These are phyloP conservation scores for Neotropicomus parvogracilis DNA, from an alignment of 1,284 basidiomycete genomes.

Conservation along the genomic window DNA sequence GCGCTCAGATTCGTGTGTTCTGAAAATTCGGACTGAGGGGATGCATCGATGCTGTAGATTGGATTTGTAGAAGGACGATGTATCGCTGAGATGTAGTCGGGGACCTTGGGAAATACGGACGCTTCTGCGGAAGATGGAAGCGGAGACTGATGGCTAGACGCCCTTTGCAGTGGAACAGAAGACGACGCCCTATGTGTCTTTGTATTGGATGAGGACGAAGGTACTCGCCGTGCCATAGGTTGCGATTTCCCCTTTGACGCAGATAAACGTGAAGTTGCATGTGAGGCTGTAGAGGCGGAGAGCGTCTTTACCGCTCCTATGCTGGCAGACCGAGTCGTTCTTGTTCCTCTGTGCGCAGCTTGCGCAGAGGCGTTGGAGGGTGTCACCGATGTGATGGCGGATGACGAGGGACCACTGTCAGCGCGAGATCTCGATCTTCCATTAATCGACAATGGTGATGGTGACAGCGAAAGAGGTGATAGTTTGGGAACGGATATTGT, in stretches of 20 bases:
- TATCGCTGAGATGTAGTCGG: constrained; percentile 67
- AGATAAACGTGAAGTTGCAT: constrained; percentile 10
- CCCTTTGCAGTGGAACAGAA: constrained; percentile 25
- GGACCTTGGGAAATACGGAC: constrained; percentile 30
- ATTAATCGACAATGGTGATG: constrained; percentile 15
- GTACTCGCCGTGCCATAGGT: constrained; percentile 16
- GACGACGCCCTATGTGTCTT: constrained; percentile 26
- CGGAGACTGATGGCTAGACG: constrained; percentile 22
- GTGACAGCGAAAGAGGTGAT: constrained; percentile 15
- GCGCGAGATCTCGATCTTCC: constrained; percentile 22
- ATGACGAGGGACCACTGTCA: constrained; percentile 25
- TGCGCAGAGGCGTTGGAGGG: constrained; percentile 6
- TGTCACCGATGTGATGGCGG: not conserved
- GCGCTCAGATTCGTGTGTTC: constrained; percentile 48
- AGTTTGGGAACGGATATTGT: constrained; percentile 45
- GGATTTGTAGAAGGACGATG: constrained; percentile 77
- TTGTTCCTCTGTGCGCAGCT: constrained; percentile 14
- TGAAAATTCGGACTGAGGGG: constrained; percentile 43
- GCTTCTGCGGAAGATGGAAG: constrained; percentile 23
- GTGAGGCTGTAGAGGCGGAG: constrained; percentile 6
- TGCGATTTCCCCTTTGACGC: constrained; percentile 18
- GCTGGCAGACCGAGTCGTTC: constrained; percentile 9
- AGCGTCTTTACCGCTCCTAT: constrained; percentile 21
- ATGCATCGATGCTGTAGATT: constrained; percentile 55
- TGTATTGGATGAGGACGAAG: constrained; percentile 14